phyloP scores from a whole-genome alignment of 2,329 filamentous ascomycete genomes.

The Clonostachys rhizophaga region DNA sequence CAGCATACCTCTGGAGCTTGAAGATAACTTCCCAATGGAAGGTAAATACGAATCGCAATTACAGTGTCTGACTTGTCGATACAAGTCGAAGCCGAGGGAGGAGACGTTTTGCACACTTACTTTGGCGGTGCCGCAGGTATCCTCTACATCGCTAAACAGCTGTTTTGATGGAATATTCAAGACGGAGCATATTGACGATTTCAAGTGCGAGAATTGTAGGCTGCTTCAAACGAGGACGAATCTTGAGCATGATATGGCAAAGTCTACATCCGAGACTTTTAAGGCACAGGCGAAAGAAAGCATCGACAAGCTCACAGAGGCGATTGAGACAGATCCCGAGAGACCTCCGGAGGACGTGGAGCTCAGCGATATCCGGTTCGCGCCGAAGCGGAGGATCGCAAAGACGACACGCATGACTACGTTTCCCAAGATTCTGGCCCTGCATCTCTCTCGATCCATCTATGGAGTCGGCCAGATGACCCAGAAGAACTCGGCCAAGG shows the following conservation, averaged over 20 bases:
- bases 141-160: constrained; percentile 73
- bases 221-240: constrained; percentile 71
- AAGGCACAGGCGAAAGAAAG: constrained; percentile 47
- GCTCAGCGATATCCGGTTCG: constrained; percentile 66
- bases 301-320: constrained; percentile 61
- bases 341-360: constrained; percentile 64
- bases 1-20: constrained; percentile 32
- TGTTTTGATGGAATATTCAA: constrained; percentile 96
- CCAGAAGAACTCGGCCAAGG: constrained; percentile 91
- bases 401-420: constrained; percentile 81
- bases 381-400: constrained; percentile 79
- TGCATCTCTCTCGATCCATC: constrained; percentile 91
- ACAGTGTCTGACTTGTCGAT: constrained; percentile 84
- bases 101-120: constrained; percentile 91
- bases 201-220: constrained; percentile 89
- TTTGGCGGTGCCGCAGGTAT: constrained; percentile 81
- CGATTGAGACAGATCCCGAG: constrained; percentile 80
- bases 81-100: constrained; percentile 78
- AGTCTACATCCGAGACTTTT: constrained; percentile 46
- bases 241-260: constrained; percentile 55
- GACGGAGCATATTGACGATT: constrained; percentile 94
- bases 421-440: constrained; percentile 85
- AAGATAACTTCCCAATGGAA: constrained; percentile 85
- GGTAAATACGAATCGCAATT: constrained; percentile 92
- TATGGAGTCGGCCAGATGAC: constrained; percentile 75